A percentile compares a stretch with the other conserved stretches of the same genome.
Conservation (phyloP, 73 alveolate genomes). For the Diophrys sp. region DNA sequence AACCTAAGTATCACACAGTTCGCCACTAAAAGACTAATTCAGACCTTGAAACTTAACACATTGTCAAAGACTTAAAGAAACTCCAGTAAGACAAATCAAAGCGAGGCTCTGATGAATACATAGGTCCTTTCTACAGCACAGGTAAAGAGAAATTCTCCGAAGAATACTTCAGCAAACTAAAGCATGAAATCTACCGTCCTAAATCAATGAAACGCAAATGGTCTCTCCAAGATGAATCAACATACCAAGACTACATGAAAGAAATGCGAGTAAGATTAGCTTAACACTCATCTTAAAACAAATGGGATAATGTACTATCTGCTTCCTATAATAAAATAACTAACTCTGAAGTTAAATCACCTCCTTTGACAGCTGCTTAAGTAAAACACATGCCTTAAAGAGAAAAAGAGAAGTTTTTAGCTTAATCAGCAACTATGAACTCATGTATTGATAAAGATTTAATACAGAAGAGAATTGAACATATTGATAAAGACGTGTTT, state of each 20-base stretch:
- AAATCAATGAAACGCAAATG: no score
- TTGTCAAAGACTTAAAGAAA: no score
- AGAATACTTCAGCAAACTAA: no score
- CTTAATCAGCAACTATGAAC: not conserved
- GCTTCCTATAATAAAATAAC: not conserved
- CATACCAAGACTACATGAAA: not conserved
- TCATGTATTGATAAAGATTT: not conserved
- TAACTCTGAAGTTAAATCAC: not conserved
- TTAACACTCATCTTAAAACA: not conserved
- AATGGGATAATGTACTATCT: not conserved
- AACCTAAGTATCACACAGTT: no score
- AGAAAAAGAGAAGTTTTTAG: not conserved
- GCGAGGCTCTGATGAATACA: no score
- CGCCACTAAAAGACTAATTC: no score
- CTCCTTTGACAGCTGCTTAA: not conserved
- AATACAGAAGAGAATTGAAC: not conserved
- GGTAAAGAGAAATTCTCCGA: no score
- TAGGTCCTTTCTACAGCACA: no score
- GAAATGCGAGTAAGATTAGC: not conserved
- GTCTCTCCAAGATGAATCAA: not conserved
- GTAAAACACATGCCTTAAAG: not conserved
- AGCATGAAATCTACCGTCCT: no score
- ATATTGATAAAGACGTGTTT: not conserved
- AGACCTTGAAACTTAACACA: no score
- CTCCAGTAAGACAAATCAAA: no score